These are phyloP conservation scores for Schizosaccharomyces versatilis DNA, from an alignment of 1,139 yeast species.

Conservation along the genomic window DNA sequence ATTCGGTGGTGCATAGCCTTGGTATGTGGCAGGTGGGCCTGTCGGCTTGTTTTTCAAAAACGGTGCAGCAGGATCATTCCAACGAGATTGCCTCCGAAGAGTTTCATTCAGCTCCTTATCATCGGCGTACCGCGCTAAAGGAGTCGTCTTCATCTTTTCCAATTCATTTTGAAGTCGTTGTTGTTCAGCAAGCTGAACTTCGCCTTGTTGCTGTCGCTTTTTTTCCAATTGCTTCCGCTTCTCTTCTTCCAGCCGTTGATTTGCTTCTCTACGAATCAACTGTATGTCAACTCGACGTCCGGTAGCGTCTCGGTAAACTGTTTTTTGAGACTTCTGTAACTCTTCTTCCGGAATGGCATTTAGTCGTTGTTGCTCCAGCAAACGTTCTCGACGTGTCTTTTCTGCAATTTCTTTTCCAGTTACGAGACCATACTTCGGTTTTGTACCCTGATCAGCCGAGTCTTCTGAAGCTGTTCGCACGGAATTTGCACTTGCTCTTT, in stretches of 20 bases:
- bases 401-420: constrained; percentile 22
- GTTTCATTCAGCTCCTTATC: constrained; percentile 24
- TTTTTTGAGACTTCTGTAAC: constrained; percentile 18
- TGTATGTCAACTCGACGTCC: constrained; percentile 31
- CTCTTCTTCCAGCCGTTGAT: constrained; percentile 17
- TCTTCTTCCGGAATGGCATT: constrained; percentile 8
- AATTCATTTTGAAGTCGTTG: constrained; percentile 18
- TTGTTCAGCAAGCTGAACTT: constrained; percentile 22
- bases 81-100: constrained; percentile 21
- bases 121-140: constrained; percentile 20
- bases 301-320: constrained; percentile 37
- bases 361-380: constrained; percentile 10
- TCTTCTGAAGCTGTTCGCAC: not conserved
- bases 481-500: constrained; percentile 4
- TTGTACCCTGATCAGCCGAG: constrained; percentile 5
- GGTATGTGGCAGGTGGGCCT: constrained; percentile 17
- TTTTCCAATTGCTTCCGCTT: constrained; percentile 16
- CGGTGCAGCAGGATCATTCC: constrained; percentile 49
- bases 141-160: constrained; percentile 17
- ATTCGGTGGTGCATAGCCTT: constrained; percentile 38
- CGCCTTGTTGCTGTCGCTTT: constrained; percentile 24
- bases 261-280: constrained; percentile 15
- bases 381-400: constrained; percentile 15
- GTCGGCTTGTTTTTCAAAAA: constrained; percentile 20
- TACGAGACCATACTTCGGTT: constrained; percentile 8